A percentile compares a stretch with the other conserved stretches of the same genome.
These are phyloP conservation scores for Pseudozyma hubeiensis DNA, from an alignment of 1,284 basidiomycete genomes.

Conservation along the genomic window DNA sequence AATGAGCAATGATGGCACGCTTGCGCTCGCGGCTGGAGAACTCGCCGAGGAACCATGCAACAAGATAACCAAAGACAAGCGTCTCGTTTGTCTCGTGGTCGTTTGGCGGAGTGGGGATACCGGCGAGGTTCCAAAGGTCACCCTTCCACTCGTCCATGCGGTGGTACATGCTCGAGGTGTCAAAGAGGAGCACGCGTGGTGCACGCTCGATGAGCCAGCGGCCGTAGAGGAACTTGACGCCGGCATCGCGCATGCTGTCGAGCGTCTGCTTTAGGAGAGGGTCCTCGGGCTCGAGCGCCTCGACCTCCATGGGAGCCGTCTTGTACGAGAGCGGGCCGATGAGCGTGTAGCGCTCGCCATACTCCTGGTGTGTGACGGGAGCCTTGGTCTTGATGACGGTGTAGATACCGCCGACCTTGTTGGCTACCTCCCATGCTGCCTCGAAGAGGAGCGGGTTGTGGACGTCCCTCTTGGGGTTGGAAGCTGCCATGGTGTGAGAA, in stretches of 20 bases:
- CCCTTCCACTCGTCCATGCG: conserved; percentile 97
- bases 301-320: conserved; percentile 97
- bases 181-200: conserved; percentile 92
- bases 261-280: conserved; percentile 56
- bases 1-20: conserved; percentile 92
- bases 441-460: conserved; percentile 64
- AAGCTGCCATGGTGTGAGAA: conserved; percentile 20
- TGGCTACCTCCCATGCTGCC: conserved; percentile 65
- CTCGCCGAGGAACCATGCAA: conserved; percentile 99
- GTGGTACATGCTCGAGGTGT: conserved; percentile 87
- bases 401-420: conserved; percentile 92
- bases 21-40: conserved; percentile 82
- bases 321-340: conserved; percentile 96
- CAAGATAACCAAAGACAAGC: conserved; percentile 98
- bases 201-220: conserved; percentile 97
- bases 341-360: conserved; percentile 82
- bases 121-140: conserved; percentile 96
- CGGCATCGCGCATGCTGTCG: conserved; percentile 72
- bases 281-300: conserved; percentile 81
- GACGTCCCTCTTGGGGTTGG: conserved; percentile 54
- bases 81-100: conserved; percentile 99
- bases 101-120: conserved; percentile 93
- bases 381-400: conserved; percentile 99
- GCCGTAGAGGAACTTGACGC: conserved; percentile 93
- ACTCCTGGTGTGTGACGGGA: conserved; percentile 85